Evolutionary conservation across 441 rosid genomes (phyloP).

Genomic region (Populus hybrid): DNA sequence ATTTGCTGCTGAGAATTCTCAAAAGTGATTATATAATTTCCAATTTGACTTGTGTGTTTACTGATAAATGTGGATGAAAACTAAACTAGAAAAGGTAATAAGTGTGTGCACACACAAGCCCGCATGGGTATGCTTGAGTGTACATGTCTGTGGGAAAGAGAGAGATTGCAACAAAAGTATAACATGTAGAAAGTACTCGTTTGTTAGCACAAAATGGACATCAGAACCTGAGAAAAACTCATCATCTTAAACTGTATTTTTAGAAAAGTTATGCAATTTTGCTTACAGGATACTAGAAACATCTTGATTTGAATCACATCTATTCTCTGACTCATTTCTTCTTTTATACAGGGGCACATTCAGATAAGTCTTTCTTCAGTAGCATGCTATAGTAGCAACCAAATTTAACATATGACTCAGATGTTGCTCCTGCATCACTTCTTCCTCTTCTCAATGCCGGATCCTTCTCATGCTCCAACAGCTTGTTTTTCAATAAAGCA

Average conservation of each 20-base stretch:
- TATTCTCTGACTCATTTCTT: neutral
- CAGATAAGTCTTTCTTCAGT: neutral
- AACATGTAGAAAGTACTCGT: neutral
- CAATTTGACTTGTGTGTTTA: neutral
- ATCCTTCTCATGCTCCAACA: neutral
- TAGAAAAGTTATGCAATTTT: neutral
- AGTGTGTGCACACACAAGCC: neutral
- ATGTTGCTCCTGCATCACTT: neutral
- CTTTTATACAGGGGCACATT: neutral
- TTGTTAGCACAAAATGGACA: neutral
- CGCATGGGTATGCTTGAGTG: no score
- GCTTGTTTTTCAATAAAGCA: neutral
- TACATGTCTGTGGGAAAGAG: no score
- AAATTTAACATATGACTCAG: neutral
- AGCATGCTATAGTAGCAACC: neutral
- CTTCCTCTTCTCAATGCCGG: neutral
- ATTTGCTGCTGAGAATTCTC: constrained; percentile 6
- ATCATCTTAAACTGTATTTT: neutral
- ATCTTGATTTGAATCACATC: neutral
- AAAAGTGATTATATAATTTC: neutral
- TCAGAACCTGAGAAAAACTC: neutral
- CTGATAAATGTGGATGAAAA: neutral
- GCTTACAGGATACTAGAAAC: neutral
- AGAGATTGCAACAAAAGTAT: no score
- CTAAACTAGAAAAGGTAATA: neutral